Evolutionary conservation across 2,329 filamentous ascomycete genomes (phyloP).

Genomic region (Arthroderma sp.): DNA sequence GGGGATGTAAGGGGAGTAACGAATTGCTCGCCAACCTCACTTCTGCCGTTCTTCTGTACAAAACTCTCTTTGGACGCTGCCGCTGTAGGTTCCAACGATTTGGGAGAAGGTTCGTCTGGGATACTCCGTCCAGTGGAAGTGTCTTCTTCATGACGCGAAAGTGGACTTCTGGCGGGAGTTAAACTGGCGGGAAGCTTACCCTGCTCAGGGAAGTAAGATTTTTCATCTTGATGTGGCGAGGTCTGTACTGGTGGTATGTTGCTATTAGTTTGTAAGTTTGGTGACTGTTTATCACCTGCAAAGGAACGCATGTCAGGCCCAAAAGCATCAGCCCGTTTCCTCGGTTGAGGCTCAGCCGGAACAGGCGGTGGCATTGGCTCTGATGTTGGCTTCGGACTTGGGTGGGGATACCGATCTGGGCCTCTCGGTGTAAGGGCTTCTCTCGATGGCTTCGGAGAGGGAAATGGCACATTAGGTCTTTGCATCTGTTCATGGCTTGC

Average conservation of each 20-base stretch:
- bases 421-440: conserved; percentile 6
- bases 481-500: conserved; percentile 29
- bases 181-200: no score
- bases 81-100: not conserved
- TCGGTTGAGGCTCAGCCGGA: conserved; percentile 1
- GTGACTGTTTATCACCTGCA: not conserved
- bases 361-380: no score
- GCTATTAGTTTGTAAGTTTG: not conserved
- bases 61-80: conserved; percentile 13
- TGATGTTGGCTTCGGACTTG: no score
- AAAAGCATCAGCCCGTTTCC: conserved; percentile 2
- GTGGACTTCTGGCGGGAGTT: no score
- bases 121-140: not conserved
- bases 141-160: no score
- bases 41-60: conserved; percentile 18
- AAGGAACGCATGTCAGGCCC: not conserved
- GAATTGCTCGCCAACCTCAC: conserved; percentile 19
- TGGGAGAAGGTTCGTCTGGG: not conserved
- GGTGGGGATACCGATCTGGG: no score
- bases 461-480: conserved; percentile 21
- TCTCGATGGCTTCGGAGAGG: conserved; percentile 16
- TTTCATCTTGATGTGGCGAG: no score
- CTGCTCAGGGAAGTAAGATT: no score
- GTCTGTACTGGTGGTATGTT: no score
- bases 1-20: conserved; percentile 26